Evolutionary conservation across 2,329 filamentous ascomycete species (phyloP).

Genomic region (Cercospora sp.): DNA sequence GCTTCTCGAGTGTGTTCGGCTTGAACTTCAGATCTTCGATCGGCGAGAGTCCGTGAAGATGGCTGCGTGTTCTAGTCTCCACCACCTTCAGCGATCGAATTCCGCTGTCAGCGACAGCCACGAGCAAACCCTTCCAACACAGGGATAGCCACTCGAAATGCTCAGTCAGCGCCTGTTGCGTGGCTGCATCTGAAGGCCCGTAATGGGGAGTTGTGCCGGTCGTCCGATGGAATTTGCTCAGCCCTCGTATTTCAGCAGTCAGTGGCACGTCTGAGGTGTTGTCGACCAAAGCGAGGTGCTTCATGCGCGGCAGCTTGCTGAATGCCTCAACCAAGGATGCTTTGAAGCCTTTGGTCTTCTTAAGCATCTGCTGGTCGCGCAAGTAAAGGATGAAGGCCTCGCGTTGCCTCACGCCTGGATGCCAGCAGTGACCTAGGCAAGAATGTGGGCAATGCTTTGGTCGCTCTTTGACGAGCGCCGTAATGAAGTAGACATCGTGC

Average conservation of each 20-base stretch:
- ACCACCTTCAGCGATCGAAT: conserved; percentile 20
- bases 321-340: conserved; percentile 31
- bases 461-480: conserved; percentile 25
- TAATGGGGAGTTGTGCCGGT: conserved; percentile 20
- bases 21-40: conserved; percentile 23
- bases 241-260: conserved; percentile 24
- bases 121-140: conserved; percentile 24
- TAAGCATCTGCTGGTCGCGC: conserved; percentile 30
- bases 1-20: conserved; percentile 8
- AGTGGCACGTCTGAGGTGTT: conserved; percentile 12
- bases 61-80: conserved; percentile 15
- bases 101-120: conserved; percentile 25
- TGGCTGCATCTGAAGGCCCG: neutral
- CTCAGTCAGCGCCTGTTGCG: neutral
- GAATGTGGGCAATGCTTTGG: conserved; percentile 22
- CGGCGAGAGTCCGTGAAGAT: conserved; percentile 17
- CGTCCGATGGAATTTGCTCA: conserved; percentile 26
- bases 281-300: conserved; percentile 18
- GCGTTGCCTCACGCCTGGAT: conserved; percentile 27
- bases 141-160: conserved; percentile 25
- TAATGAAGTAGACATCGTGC: conserved; percentile 30
- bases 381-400: conserved; percentile 33
- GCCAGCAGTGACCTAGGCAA: conserved; percentile 19
- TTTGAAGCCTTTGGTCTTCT: conserved; percentile 22
- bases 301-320: conserved; percentile 24